Conservation (phyloP, 192 early-diverging fungal genomes). For the Lobosporangium transversale region DNA sequence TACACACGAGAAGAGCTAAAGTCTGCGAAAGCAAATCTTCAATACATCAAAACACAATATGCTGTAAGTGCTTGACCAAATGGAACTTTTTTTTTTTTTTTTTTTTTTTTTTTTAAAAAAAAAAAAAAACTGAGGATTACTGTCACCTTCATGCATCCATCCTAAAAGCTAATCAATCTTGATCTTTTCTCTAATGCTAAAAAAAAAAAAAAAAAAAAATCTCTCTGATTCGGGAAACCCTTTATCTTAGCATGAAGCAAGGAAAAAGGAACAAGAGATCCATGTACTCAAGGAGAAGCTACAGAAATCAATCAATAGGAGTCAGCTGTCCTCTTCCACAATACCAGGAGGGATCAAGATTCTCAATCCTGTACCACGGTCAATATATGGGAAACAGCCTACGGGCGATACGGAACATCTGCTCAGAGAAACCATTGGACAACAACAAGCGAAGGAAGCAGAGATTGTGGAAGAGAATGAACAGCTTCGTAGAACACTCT, state of each 20-base stretch:
- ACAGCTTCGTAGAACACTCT: constrained; percentile 46
- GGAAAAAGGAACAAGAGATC: constrained; percentile 58
- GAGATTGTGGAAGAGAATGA: constrained; percentile 54
- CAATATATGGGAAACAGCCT: constrained; percentile 25
- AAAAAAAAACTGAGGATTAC: too few relatives aligned
- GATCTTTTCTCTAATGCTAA: too few relatives aligned
- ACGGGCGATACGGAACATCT: constrained; percentile 30
- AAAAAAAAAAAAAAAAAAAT: too few relatives aligned
- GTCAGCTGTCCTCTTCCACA: constrained; percentile 12
- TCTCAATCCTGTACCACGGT: constrained; percentile 29
- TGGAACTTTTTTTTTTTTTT: too few relatives aligned
- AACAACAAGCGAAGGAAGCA: constrained; percentile 46
- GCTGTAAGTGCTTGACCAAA: constrained; percentile 59
- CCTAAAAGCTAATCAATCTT: too few relatives aligned
- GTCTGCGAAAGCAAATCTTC: constrained; percentile 59
- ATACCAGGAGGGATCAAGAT: constrained; percentile 40
- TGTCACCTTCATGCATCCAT: too few relatives aligned
- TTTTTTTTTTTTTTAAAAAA: too few relatives aligned
- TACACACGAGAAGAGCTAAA: constrained; percentile 58
- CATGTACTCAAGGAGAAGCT: constrained; percentile 56
- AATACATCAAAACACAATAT: constrained; percentile 62
- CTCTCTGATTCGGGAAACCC: too few relatives aligned
- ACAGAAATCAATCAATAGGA: constrained; percentile 50
- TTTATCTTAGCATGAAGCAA: constrained; percentile 58
- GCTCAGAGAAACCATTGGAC: constrained; percentile 43